Evolutionary conservation across 1,284 basidiomycete species (phyloP).

Genomic region (Naganishia albida): DNA sequence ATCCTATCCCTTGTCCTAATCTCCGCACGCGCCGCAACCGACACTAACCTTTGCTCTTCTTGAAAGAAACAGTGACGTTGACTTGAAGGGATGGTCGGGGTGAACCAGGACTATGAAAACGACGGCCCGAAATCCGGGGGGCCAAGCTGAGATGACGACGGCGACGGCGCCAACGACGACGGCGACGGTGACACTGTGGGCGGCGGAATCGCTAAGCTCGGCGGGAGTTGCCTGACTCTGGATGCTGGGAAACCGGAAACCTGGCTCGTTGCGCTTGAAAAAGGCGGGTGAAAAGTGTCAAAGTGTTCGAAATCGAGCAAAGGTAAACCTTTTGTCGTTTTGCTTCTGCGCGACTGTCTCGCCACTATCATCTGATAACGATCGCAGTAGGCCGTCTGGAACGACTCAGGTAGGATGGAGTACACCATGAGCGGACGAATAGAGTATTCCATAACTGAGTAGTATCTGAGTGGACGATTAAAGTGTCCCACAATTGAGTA

Average conservation of each 20-base stretch:
- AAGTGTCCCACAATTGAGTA: too few relatives aligned
- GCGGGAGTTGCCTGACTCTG: not conserved
- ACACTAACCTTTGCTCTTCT: slow-evolving; percentile 25
- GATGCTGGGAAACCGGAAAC: not conserved
- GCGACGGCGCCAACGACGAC: slow-evolving; percentile 8
- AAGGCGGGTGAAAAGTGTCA: not conserved
- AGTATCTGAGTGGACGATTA: too few relatives aligned
- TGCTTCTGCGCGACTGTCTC: not conserved
- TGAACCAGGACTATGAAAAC: slow-evolving; percentile 1
- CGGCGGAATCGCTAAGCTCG: too few relatives aligned
- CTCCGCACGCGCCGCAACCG: not conserved
- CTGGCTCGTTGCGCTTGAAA: too few relatives aligned
- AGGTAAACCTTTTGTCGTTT: not conserved
- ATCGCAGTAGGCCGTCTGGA: too few relatives aligned
- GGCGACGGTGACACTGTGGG: not conserved
- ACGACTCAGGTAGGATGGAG: too few relatives aligned
- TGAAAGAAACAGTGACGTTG: slow-evolving; percentile 15
- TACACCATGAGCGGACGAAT: too few relatives aligned
- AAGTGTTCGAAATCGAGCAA: not conserved
- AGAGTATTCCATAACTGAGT: too few relatives aligned
- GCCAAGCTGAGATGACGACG: slow-evolving; percentile 13
- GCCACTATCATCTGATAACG: too few relatives aligned
- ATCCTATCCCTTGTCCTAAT: not conserved
- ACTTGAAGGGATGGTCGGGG: slow-evolving; percentile 25
- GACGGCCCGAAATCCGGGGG: not conserved